Percentiles rank a stretch among this genome's conserved stretches.
phyloP scores from a whole-genome alignment of 371 early-diverging fungal species.

The Fennellomyces sp. region DNA sequence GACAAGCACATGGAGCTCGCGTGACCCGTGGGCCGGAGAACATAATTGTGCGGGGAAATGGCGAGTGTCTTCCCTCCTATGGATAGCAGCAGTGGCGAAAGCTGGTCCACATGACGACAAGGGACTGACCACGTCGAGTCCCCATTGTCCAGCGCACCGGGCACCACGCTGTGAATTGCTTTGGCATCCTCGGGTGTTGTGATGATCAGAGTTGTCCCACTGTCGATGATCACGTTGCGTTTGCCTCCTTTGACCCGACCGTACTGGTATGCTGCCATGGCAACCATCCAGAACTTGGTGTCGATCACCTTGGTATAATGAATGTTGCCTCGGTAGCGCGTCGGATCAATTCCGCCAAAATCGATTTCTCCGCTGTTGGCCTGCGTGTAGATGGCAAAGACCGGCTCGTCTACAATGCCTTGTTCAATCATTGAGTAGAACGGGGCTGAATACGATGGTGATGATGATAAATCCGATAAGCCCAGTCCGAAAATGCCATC shows the following conservation, averaged over 20 bases:
- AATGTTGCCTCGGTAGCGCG: slow-evolving; percentile 55
- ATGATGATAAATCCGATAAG: slow-evolving; percentile 56
- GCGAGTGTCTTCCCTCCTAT: slow-evolving; percentile 52
- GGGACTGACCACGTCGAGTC: slow-evolving; percentile 54
- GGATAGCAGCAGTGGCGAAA: slow-evolving; percentile 46
- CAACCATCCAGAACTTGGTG: slow-evolving; percentile 82
- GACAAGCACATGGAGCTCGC: slow-evolving; percentile 62
- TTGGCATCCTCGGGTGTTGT: slow-evolving; percentile 68
- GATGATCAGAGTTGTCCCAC: slow-evolving; percentile 73
- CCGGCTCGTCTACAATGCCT: slow-evolving; percentile 59
- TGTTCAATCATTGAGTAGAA: slow-evolving; percentile 73
- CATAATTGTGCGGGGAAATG: slow-evolving; percentile 59
- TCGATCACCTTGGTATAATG: slow-evolving; percentile 69
- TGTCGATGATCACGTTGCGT: slow-evolving; percentile 58
- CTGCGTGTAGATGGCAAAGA: slow-evolving; percentile 73
- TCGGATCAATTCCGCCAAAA: slow-evolving; percentile 67
- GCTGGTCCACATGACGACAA: slow-evolving; percentile 50
- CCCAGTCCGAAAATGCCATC: slow-evolving; percentile 77
- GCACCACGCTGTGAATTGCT: slow-evolving; percentile 62
- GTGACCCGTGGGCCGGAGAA: slow-evolving; percentile 50
- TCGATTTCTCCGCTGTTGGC: slow-evolving; percentile 64
- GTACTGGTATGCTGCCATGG: slow-evolving; percentile 51
- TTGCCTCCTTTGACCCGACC: slow-evolving; percentile 27
- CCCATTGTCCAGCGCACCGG: slow-evolving; percentile 63
- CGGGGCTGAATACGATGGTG: slow-evolving; percentile 54